Percentiles rank a stretch among this genome's conserved stretches.
These are phyloP conservation scores for Yamadazyma olivae DNA, from an alignment of 805 yeast genomes.

Conservation along the genomic window DNA sequence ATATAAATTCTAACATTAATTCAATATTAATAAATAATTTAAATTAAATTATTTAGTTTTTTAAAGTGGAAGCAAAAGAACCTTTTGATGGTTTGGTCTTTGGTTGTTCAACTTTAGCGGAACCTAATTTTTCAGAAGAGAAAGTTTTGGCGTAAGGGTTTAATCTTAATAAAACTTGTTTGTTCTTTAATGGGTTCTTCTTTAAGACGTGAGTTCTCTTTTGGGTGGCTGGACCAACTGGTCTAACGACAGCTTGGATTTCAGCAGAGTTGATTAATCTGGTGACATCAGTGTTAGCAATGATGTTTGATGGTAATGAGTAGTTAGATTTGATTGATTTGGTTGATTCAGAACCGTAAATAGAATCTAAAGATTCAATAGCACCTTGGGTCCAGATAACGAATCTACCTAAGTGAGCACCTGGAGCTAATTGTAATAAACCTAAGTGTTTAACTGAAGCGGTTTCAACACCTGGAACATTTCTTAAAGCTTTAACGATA, in stretches of 20 bases:
- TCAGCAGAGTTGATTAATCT: conserved; percentile 98
- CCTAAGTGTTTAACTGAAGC: conserved; percentile 88
- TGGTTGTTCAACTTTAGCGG: conserved; percentile 67
- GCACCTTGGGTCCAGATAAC: conserved; percentile 99
- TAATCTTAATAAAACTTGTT: conserved; percentile 94
- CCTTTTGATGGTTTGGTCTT: conserved; percentile 69
- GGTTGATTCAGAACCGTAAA: conserved; percentile 92
- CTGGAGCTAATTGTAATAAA: conserved; percentile 98
- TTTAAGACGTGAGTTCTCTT: conserved; percentile 94
- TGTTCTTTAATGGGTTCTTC: conserved; percentile 98
- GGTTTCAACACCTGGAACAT: conserved; percentile 99
- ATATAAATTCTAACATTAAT: not conserved
- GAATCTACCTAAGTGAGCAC: conserved; percentile 99
- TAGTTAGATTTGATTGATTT: conserved; percentile 83
- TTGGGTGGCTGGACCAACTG: conserved; percentile 91
- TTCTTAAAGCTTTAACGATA: conserved; percentile 97
- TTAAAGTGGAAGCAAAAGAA: conserved; percentile 65
- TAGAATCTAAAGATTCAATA: conserved; percentile 91
- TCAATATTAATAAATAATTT: too few relatives aligned
- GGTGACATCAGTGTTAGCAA: conserved; percentile 93
- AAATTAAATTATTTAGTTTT: conserved; percentile 45
- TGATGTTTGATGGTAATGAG: conserved; percentile 91
- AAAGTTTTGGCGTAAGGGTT: conserved; percentile 99
- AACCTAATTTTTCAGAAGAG: conserved; percentile 87
- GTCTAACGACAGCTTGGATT: conserved; percentile 95